phyloP scores from a whole-genome alignment of 139 green algal genomes.

The Ettlia oleoabundans region DNA sequence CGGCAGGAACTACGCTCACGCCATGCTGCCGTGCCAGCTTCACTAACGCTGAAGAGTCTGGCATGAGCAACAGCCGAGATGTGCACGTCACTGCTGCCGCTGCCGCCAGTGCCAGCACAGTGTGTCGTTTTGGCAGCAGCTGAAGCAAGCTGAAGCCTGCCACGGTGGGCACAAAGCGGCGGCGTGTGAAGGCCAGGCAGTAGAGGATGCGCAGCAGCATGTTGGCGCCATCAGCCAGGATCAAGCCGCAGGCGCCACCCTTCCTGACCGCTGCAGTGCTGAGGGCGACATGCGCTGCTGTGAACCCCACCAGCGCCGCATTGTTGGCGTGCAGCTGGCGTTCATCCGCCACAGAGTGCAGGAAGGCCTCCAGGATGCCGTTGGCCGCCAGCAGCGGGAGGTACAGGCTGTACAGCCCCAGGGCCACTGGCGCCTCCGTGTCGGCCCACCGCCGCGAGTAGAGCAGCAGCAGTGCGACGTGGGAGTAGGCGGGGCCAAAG shows the following conservation, averaged over 20 bases:
- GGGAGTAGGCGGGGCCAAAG: slow-evolving; percentile 84
- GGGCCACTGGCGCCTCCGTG: slow-evolving; percentile 74
- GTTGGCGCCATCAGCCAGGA: slow-evolving; percentile 74
- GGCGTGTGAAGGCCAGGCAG: slow-evolving; percentile 58
- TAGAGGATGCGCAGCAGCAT: slow-evolving; percentile 83
- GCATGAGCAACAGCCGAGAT: neutral
- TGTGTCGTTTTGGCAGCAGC: slow-evolving; percentile 45
- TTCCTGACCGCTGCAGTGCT: slow-evolving; percentile 52
- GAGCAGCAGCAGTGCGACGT: slow-evolving; percentile 70
- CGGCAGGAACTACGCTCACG: neutral
- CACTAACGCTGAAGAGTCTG: neutral
- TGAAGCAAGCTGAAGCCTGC: slow-evolving; percentile 32
- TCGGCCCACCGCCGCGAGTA: slow-evolving; percentile 75
- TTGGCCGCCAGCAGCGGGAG: slow-evolving; percentile 79
- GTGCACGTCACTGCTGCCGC: slow-evolving; percentile 8
- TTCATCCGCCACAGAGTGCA: slow-evolving; percentile 73
- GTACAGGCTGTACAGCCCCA: slow-evolving; percentile 81
- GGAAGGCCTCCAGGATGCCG: slow-evolving; percentile 82
- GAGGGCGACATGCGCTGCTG: slow-evolving; percentile 58
- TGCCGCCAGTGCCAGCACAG: neutral
- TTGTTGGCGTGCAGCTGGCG: slow-evolving; percentile 64
- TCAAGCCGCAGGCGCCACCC: slow-evolving; percentile 64
- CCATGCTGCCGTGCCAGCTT: neutral
- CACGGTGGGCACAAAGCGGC: neutral
- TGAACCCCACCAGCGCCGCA: slow-evolving; percentile 59